Evolutionary conservation across 495 filamentous ascomycete genomes (phyloP), one percentile per base, ranked within the genome.

Genomic region (Penicillium diatomitis): DNA sequence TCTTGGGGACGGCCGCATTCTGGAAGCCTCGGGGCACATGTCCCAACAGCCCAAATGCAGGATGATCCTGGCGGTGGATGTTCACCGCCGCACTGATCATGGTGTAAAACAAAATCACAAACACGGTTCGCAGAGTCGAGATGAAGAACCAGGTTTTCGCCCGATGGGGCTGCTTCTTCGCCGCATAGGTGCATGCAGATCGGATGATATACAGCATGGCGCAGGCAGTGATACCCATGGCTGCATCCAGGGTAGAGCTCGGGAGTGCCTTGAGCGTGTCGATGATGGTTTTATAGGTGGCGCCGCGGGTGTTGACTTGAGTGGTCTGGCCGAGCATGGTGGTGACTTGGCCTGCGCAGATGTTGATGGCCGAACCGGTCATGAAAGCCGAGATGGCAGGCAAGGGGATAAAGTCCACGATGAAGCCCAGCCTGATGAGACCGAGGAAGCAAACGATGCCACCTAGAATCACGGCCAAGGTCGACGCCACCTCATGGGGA

Each of bases 301-400:
- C 58, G 32, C 81, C 87, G 54, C 88, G 78, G 11, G 84, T 90
- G 43, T 77, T 80, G 63, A 94, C 86, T 0, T 63, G 46, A 4
- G 77, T 80, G 0, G 72, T 80, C 63, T 95, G 86, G 6, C 94
- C 92, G 74, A 99, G 83, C 73, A 99, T 62, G 6, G 76, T 76
- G 2, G 86, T 81, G 31, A 96, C 77, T 68, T 99, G 92, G n/a
- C 92, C 91, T 38, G 82, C 75, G 33, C 81, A 81, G 61, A 99
- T 99, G 59, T 81, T 95, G 65, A 99, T 69, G 29, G 92, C 94
- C 0, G 92, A 95, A 5, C 92, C 92, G 2, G 92, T 97, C 90
- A 99, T 97, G 79, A 95, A 98, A 3, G 92, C 90, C 6, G 86
- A 88, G 45, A 97, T 94, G 1, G 92, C 85, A 2, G 88, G 81